These are phyloP conservation scores for Kwoniella pini DNA, from an alignment of 768 basidiomycete genomes.

Conservation along the genomic window DNA sequence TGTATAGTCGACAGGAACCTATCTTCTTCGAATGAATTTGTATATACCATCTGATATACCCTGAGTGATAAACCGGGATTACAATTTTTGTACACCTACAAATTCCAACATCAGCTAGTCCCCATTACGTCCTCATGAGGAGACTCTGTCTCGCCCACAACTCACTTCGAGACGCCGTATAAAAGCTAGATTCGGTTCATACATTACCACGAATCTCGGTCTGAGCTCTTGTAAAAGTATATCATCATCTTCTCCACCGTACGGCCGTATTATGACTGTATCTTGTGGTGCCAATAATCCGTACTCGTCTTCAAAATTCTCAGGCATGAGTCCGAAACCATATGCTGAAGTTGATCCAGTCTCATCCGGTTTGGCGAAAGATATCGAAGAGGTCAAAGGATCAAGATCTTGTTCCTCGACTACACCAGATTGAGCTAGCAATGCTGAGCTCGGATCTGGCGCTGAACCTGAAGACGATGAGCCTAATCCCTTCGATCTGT, in stretches of 20 bases:
- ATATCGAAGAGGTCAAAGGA: constrained; percentile 10
- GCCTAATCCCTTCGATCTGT: constrained; percentile 8
- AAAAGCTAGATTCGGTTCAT: constrained; percentile 91
- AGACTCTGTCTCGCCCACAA: too few relatives aligned
- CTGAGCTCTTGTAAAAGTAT: constrained; percentile 78
- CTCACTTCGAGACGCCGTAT: constrained; percentile 84
- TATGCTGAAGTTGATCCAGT: constrained; percentile 12
- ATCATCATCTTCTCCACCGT: constrained; percentile 91
- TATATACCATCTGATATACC: constrained; percentile 95
- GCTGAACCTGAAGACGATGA: constrained; percentile 7
- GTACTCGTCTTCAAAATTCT: constrained; percentile 74
- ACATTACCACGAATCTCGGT: constrained; percentile 92
- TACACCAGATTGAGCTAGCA: constrained; percentile 35
- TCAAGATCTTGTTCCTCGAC: constrained; percentile 48
- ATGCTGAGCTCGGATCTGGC: constrained; percentile 14
- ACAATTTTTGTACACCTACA: constrained; percentile 79
- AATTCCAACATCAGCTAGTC: background rate
- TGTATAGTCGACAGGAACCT: constrained; percentile 86
- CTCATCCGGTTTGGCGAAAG: background rate
- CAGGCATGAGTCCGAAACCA: constrained; percentile 33
- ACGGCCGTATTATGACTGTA: constrained; percentile 80
- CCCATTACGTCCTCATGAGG: too few relatives aligned
- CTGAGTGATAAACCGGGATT: constrained; percentile 79
- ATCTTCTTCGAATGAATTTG: constrained; percentile 90
- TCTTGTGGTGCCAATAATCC: constrained; percentile 77